Base-by-base conservation (phyloP, 2,329 filamentous ascomycete species). In the Acarospora socialis region DNA sequence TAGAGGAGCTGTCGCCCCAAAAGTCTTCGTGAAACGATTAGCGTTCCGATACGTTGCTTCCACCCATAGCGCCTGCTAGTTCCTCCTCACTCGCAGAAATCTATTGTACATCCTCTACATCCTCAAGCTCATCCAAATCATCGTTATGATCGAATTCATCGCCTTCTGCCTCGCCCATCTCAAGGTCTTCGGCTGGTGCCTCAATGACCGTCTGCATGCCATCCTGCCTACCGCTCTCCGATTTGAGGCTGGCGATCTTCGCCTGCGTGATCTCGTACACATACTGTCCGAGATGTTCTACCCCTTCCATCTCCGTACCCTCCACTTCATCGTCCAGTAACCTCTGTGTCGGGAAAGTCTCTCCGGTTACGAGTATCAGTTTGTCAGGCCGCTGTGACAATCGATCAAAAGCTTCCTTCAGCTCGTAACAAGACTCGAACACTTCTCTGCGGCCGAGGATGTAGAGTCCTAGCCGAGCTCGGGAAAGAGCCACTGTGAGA, bases 251-350 rank as follows among this genome's bases (percentile, higher is more conserved):
- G 47, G 72, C 66, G 2, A 77, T 54, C 54, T 76, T 78, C 5
- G 73, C 73, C 48, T 78, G 71, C 3, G 84, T 92, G 83, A 98
- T 98, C 55, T 98, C 82, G 52, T 73, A 93, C 14, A 98, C 87
- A 54, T 94, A 98, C 57, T 93, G 80, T 0, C 90, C 90, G 21
- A 98, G 56, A 59, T 98, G 90, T 60, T 98, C 87, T 1, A 95
- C 77, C 20, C 80, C 73, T 46, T 87, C 81, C 81, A 98, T 95
- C 13, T 73, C 65, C 1, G 74, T 77, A n/a, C 56, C 57, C 24
- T 55, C 60, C 5, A 60, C 50, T 5, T 64, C 60, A 12, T 63
- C 64, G 6, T 63, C 60, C 12, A 59, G 52, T 4, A 50, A 48
- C 26, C 81, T 65, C 33, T 66, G 21, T 0, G 80, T 70, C 1